A percentile compares a stretch with the other conserved stretches of the same genome.
Evolutionary conservation across 371 early-diverging fungal species (phyloP).

Genomic region (Circinella umbellata): DNA sequence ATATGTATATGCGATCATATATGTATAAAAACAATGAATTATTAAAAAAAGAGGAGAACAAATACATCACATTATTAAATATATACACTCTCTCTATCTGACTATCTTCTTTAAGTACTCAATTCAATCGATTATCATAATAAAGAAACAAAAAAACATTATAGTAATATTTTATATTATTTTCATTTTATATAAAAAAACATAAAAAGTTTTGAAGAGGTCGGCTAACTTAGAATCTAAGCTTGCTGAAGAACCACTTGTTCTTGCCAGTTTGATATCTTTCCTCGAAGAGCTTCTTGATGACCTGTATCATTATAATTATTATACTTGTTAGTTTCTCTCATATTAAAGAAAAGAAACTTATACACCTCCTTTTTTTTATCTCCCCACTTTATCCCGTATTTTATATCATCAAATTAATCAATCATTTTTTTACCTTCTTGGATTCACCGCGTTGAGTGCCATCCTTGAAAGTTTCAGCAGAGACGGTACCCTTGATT

Average conservation of each 20-base stretch:
- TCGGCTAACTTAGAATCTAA: conserved; percentile 82
- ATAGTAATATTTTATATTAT: neutral
- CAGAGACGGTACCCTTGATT: conserved; percentile 86
- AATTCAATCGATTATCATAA: neutral
- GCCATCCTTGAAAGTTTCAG: conserved; percentile 93
- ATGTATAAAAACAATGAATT: no score
- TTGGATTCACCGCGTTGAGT: conserved; percentile 89
- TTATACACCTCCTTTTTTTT: neutral
- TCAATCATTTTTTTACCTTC: conserved; percentile 56
- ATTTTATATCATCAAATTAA: no score
- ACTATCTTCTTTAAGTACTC: no score
- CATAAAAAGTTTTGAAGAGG: neutral
- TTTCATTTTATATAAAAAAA: neutral
- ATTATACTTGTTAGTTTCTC: neutral
- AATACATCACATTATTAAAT: no score
- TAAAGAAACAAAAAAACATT: neutral
- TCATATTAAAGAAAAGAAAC: neutral
- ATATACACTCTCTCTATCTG: no score
- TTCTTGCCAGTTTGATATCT: conserved; percentile 96
- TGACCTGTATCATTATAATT: conserved; percentile 42
- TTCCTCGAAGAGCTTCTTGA: conserved; percentile 96
- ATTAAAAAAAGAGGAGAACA: no score
- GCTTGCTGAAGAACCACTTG: conserved; percentile 99
- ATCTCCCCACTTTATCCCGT: no score
- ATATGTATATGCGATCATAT: no score